These are phyloP conservation scores for Erucastrum elatum DNA, from an alignment of 345 rosid species.

Conservation along the genomic window DNA sequence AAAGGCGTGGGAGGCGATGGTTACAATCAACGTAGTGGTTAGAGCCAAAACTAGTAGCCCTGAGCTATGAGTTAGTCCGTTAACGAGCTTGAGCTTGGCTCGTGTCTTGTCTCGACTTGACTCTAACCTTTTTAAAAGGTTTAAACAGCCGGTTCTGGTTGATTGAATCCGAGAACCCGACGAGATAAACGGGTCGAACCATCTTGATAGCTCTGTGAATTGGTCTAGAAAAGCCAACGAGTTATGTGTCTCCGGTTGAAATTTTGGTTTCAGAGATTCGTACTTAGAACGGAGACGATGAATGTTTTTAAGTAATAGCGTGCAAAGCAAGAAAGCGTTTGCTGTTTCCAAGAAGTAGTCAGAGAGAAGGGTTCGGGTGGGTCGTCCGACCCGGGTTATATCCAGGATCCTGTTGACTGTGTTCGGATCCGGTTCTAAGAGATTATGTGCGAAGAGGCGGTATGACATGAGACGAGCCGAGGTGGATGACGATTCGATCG, in stretches of 20 bases:
- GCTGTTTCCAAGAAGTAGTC: slow-evolving; percentile 64
- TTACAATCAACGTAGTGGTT: slow-evolving; percentile 58
- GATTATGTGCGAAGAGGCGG: slow-evolving; percentile 67
- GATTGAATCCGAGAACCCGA: slow-evolving; percentile 41
- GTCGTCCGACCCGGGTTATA: slow-evolving; percentile 27
- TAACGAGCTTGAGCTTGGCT: slow-evolving; percentile 44
- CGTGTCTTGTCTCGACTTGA: slow-evolving; percentile 51
- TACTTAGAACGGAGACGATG: slow-evolving; percentile 49
- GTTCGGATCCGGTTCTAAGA: slow-evolving; percentile 67
- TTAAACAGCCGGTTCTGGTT: slow-evolving; percentile 44
- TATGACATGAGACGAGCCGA: slow-evolving; percentile 77
- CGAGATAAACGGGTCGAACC: slow-evolving; percentile 38
- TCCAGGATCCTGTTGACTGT: slow-evolving; percentile 44
- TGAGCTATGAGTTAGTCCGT: slow-evolving; percentile 51
- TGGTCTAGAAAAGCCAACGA: slow-evolving; percentile 8
- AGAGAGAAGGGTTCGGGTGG: slow-evolving; percentile 41
- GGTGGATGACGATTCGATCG: slow-evolving; percentile 50
- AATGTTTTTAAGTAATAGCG: slow-evolving; percentile 50
- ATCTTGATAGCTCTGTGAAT: slow-evolving; percentile 38
- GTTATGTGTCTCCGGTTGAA: slow-evolving; percentile 25
- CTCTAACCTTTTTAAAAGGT: slow-evolving; percentile 56
- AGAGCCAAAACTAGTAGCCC: slow-evolving; percentile 60
- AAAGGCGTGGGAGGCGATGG: slow-evolving; percentile 68
- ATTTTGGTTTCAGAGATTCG: slow-evolving; percentile 34
- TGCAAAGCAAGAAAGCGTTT: slow-evolving; percentile 59